Conservation (phyloP, 2,329 filamentous ascomycete species). For the Aschersonia sp. region DNA sequence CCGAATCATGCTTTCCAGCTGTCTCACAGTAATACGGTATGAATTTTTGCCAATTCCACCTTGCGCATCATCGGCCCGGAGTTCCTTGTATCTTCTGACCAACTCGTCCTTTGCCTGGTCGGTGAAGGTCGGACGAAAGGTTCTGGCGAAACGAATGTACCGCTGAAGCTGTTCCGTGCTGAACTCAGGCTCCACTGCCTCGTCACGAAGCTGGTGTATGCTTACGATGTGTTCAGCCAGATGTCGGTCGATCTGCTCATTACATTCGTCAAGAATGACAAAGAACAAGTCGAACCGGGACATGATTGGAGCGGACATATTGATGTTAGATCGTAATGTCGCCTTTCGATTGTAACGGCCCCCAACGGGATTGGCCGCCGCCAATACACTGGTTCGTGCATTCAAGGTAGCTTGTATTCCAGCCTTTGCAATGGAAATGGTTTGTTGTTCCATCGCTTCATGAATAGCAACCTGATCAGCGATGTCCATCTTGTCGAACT, state of each 20-base stretch:
- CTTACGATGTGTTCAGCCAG: conserved; percentile 89
- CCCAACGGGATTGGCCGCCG: conserved; percentile 88
- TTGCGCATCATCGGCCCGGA: conserved; percentile 83
- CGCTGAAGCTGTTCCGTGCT: conserved; percentile 92
- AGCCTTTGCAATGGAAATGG: conserved; percentile 95
- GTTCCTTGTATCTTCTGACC: conserved; percentile 89
- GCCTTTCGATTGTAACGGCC: conserved; percentile 96
- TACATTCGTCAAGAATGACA: conserved; percentile 91
- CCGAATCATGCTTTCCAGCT: conserved; percentile 91
- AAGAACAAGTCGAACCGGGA: conserved; percentile 98
- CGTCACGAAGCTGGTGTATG: conserved; percentile 85
- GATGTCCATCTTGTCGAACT: conserved; percentile 99
- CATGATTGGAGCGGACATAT: conserved; percentile 99
- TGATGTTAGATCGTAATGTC: conserved; percentile 86
- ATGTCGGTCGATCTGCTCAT: conserved; percentile 79
- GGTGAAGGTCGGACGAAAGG: conserved; percentile 86
- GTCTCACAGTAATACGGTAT: conserved; percentile 93
- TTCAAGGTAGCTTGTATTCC: conserved; percentile 97
- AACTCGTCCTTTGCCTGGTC: conserved; percentile 73
- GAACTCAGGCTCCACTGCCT: conserved; percentile 82
- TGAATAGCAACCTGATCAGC: conserved; percentile 95
- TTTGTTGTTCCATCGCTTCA: conserved; percentile 99
- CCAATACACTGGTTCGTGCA: conserved; percentile 85
- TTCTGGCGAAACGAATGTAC: conserved; percentile 91
- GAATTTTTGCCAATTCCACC: conserved; percentile 89